Conservation (phyloP, 164 flowering plant species). For the Tetrastigma voinierianum region DNA sequence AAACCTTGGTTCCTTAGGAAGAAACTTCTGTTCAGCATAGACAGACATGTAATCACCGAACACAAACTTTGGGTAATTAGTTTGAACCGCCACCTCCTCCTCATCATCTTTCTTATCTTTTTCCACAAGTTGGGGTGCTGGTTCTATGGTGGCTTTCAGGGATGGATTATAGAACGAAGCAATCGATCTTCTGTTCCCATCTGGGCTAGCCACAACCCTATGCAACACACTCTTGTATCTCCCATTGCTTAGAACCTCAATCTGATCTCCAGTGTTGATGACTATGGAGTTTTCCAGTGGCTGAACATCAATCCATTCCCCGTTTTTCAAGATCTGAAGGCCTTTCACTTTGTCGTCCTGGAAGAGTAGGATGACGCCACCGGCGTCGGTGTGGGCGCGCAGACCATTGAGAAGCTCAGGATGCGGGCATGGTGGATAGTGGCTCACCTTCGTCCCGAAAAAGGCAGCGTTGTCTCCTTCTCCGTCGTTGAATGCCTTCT, state of each 20-base stretch:
- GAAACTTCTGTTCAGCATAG: conserved; percentile 78
- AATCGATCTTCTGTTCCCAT: conserved; percentile 75
- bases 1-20: conserved; percentile 88
- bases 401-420: conserved; percentile 73
- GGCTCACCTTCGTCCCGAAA: conserved; percentile 93
- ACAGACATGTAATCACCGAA: conserved; percentile 91
- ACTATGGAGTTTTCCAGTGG: conserved; percentile 76
- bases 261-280: conserved; percentile 91
- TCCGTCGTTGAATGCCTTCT: conserved; percentile 52
- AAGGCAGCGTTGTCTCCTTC: conserved; percentile 47
- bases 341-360: conserved; percentile 76
- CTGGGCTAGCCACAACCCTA: conserved; percentile 46
- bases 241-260: conserved; percentile 90
- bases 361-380: conserved; percentile 85
- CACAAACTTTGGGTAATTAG: conserved; percentile 72
- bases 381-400: conserved; percentile 93
- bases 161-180: conserved; percentile 94
- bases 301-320: conserved; percentile 82
- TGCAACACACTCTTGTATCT: conserved; percentile 90
- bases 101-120: conserved; percentile 9
- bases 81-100: conserved; percentile 19
- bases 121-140: conserved; percentile 56
- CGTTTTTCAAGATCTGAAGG: conserved; percentile 81
- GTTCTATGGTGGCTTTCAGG: conserved; percentile 67
- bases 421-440: conserved; percentile 86